A percentile compares a stretch with the other conserved stretches of the same genome.
Evolutionary conservation across 306 rosid species (phyloP).

Genomic region (Lotus japonicus): DNA sequence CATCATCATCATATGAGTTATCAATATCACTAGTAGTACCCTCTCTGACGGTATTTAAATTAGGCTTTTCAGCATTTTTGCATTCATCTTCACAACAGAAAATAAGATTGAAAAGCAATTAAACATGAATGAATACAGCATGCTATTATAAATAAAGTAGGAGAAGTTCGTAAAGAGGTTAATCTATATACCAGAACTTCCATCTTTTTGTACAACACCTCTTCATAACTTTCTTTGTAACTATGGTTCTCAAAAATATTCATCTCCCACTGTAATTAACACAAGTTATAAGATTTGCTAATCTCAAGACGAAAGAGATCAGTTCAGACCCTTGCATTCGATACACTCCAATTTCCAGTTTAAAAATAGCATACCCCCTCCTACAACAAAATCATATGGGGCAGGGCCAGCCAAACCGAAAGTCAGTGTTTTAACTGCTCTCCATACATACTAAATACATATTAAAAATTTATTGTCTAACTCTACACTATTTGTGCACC

Average conservation of each 20-base stretch:
- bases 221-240: slow-evolving; percentile 43
- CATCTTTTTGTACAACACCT: slow-evolving; percentile 30
- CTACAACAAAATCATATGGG: no score
- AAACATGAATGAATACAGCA: neutral
- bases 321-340: neutral
- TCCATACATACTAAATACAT: no score
- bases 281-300: no score
- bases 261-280: slow-evolving; percentile 19
- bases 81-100: neutral
- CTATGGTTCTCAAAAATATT: slow-evolving; percentile 27
- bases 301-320: no score
- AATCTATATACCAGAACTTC: slow-evolving; percentile 24
- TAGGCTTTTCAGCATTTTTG: slow-evolving; percentile 11
- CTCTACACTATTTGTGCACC: no score
- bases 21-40: slow-evolving; percentile 22
- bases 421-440: no score
- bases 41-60: slow-evolving; percentile 9
- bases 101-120: neutral
- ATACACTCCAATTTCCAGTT: neutral
- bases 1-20: neutral
- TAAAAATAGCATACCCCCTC: neutral
- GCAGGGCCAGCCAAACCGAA: no score
- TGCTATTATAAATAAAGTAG: neutral
- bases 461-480: no score
- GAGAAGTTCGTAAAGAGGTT: neutral